A percentile compares a stretch with the other conserved stretches of the same genome.
Evolutionary conservation across 2,329 filamentous ascomycete species (phyloP).

Genomic region (Plenodomus biglobosus): DNA sequence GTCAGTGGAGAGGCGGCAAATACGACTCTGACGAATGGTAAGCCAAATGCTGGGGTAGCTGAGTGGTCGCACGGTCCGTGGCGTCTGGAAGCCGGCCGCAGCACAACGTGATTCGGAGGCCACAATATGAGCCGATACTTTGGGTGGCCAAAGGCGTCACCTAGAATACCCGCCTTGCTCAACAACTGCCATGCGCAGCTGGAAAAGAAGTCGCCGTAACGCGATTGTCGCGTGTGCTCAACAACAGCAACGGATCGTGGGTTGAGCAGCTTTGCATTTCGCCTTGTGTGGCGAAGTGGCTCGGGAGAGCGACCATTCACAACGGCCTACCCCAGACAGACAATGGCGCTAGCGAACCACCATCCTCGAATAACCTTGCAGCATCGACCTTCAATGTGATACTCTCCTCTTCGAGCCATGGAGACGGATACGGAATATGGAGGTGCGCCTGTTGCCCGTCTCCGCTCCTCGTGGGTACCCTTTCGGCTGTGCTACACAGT

Average conservation of each 20-base stretch:
- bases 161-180: constrained; percentile 12
- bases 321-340: constrained; percentile 7
- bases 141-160: constrained; percentile 16
- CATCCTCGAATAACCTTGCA: constrained; percentile 25
- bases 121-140: constrained; percentile 27
- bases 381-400: constrained; percentile 19
- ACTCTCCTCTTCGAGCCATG: constrained; percentile 10
- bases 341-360: constrained; percentile 6
- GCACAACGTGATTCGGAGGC: constrained; percentile 31
- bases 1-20: constrained; percentile 28
- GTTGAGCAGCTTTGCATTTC: constrained; percentile 10
- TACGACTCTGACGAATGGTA: constrained; percentile 28
- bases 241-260: constrained; percentile 1
- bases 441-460: constrained; percentile 10
- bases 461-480: constrained; percentile 18
- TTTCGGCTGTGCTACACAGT: constrained; percentile 9
- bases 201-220: constrained; percentile 8
- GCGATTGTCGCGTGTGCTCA: constrained; percentile 26
- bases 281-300: constrained; percentile 21
- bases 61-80: constrained; percentile 14
- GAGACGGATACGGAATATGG: constrained; percentile 16
- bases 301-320: constrained; percentile 20
- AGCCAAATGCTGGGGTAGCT: constrained; percentile 22
- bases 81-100: constrained; percentile 21
- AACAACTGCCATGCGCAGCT: constrained; percentile 7